Evolutionary conservation across 2,329 filamentous ascomycete genomes (phyloP).

Genomic region (Diaporthe sp.): DNA sequence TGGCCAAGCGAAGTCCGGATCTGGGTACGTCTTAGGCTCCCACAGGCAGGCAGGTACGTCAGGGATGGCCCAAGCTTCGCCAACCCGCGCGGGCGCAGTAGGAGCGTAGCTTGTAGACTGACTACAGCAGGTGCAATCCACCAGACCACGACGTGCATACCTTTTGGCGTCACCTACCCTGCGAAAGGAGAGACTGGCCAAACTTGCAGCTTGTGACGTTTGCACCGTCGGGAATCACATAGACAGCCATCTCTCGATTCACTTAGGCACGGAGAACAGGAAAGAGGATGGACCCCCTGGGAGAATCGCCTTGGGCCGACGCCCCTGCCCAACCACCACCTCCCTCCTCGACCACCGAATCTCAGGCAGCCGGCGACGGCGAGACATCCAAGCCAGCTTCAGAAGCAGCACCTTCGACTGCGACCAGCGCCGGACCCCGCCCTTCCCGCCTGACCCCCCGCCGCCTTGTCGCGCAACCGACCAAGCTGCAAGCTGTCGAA

Average conservation of each 20-base stretch:
- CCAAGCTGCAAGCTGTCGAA: slow-evolving; percentile 81
- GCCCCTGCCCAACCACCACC: slow-evolving; percentile 48
- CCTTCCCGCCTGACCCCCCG: slow-evolving; percentile 64
- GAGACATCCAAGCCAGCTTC: slow-evolving; percentile 47
- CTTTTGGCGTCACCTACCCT: neutral
- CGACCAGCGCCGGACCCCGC: slow-evolving; percentile 49
- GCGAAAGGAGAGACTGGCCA: neutral
- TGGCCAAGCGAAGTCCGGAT: neutral
- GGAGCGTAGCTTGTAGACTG: slow-evolving; percentile 7
- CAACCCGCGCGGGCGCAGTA: slow-evolving; percentile 5
- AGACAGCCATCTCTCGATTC: no score
- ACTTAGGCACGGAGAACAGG: neutral
- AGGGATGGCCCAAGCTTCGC: slow-evolving; percentile 33
- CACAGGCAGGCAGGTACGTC: slow-evolving; percentile 32
- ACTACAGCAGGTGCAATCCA: slow-evolving; percentile 1
- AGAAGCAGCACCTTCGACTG: slow-evolving; percentile 44
- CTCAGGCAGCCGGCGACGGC: slow-evolving; percentile 45
- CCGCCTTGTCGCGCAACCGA: slow-evolving; percentile 79
- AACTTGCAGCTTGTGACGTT: neutral
- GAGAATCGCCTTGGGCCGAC: slow-evolving; percentile 68
- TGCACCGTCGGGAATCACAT: neutral
- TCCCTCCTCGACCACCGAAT: slow-evolving; percentile 45
- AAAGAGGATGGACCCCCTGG: slow-evolving; percentile 59
- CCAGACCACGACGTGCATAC: neutral
- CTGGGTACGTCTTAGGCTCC: neutral